Percentiles rank a stretch among this genome's conserved stretches.
Conservation (phyloP, 306 rosid species). For the Rosa lucieae region DNA sequence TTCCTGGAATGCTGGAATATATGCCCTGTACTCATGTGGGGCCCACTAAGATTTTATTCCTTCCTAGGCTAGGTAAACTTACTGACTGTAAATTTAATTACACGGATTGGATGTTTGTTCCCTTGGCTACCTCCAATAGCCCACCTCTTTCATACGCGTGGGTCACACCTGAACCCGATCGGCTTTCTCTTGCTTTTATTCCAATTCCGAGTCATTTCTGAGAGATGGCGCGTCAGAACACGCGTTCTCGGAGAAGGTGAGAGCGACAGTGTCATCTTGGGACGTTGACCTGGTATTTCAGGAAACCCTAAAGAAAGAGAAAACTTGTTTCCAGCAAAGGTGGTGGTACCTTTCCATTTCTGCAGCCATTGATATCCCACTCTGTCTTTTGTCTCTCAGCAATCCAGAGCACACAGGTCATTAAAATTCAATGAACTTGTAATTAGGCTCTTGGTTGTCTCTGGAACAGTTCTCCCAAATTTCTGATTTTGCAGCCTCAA, state of each 20-base stretch:
- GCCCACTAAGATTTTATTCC: conserved; percentile 14
- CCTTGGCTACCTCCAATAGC: background rate
- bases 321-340: background rate
- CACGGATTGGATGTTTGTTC: background rate
- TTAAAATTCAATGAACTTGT: background rate
- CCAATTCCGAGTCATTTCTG: background rate
- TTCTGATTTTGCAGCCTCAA: conserved; percentile 13
- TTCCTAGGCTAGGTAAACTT: background rate
- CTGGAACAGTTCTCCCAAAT: conserved; percentile 4
- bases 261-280: background rate
- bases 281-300: conserved; percentile 30
- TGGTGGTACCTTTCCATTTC: background rate
- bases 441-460: conserved; percentile 1
- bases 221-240: background rate
- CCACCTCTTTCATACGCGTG: conserved; percentile 12
- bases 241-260: conserved; percentile 36
- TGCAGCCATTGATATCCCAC: background rate
- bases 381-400: conserved; percentile 9
- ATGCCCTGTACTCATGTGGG: background rate
- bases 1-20: background rate
- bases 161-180: background rate
- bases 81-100: background rate
- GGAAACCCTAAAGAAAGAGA: conserved; percentile 28
- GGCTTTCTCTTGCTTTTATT: background rate
- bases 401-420: background rate